Base-by-base conservation (phyloP, 1,284 basidiomycete genomes). In the Psilocybe mexicana region DNA sequence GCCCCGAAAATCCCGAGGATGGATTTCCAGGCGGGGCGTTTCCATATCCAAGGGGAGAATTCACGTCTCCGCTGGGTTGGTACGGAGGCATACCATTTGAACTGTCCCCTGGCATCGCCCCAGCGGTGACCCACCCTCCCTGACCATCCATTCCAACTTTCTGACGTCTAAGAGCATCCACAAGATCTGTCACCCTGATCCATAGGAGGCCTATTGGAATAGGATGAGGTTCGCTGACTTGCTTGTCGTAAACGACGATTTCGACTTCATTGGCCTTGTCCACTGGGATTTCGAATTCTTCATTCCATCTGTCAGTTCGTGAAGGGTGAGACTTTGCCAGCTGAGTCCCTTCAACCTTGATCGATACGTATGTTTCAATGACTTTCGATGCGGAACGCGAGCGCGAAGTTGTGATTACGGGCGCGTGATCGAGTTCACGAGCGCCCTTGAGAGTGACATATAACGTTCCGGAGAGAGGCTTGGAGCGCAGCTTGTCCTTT, bases 221-320 rank as follows among this genome's bases (percentile, higher is more conserved):
- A 1, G 93, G 87, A 65, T 92, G 83, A 10, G 77, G 75, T 61
- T 94, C 92, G 61, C 87, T 88, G 18, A 87, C 85, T 65, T 93
- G 87, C 66, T 94, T 94, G 76, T 99, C 97, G 68, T 96, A 97
- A 26, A 99, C 86, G 12, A 94, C 94, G 49, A 99, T 88, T 75
- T 99, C 97, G 55, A 98, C 92, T 80, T 99, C 97, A 72, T 96
- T 98, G 36, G 96, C 96, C 74, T 98, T 98, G 78, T 98, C 96
- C 51, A 99, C 93, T 1, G 90, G 84, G 61, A 99, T 93, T 73
- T 97, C 93, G 63, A 99, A 98, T 60, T 94, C 92, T 74, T 99
- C 96, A 72, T 94, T 93, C 97, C 97, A 99, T 49, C 92, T 87
- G 74, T 99, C 97, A 48, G 90, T 96, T 62, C 95, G 88, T 23